A percentile compares a stretch with the other conserved stretches of the same genome.
These are phyloP conservation scores for Mucor circinelloides DNA, from an alignment of 371 early-diverging fungal genomes.

Conservation along the genomic window DNA sequence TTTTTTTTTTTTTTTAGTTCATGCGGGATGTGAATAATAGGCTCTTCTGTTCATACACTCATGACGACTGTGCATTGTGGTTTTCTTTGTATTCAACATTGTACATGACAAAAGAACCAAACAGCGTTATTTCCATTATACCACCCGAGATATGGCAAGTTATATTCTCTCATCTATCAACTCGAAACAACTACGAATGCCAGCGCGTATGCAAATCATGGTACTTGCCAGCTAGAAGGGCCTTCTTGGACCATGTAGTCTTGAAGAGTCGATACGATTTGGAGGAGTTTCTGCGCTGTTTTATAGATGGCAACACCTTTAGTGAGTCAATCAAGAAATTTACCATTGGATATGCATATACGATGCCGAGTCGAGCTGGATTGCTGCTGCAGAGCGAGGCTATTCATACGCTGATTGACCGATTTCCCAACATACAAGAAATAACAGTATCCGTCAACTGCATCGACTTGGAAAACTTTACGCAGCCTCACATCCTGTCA, in stretches of 20 bases:
- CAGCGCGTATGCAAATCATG: slow-evolving; percentile 12
- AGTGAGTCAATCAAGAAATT: background rate
- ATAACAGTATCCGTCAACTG: slow-evolving; percentile 11
- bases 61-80: background rate
- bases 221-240: background rate
- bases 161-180: background rate
- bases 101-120: slow-evolving; percentile 3
- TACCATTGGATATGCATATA: slow-evolving; percentile 7
- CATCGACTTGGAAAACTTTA: slow-evolving; percentile 6
- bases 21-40: background rate
- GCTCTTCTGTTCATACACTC: background rate
- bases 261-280: slow-evolving; percentile 4
- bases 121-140: background rate
- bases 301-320: background rate
- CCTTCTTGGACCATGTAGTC: slow-evolving; percentile 6
- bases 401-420: background rate
- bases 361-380: slow-evolving; percentile 7
- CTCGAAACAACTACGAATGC: slow-evolving; percentile 1
- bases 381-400: background rate
- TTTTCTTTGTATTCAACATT: background rate
- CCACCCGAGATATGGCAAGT: slow-evolving; percentile 13
- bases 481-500: background rate
- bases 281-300: slow-evolving; percentile 2
- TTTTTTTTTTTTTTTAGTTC: no score
- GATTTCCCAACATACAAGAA: background rate